phyloP scores from a whole-genome alignment of 208 protist species.

The Naegleria fowleri region DNA sequence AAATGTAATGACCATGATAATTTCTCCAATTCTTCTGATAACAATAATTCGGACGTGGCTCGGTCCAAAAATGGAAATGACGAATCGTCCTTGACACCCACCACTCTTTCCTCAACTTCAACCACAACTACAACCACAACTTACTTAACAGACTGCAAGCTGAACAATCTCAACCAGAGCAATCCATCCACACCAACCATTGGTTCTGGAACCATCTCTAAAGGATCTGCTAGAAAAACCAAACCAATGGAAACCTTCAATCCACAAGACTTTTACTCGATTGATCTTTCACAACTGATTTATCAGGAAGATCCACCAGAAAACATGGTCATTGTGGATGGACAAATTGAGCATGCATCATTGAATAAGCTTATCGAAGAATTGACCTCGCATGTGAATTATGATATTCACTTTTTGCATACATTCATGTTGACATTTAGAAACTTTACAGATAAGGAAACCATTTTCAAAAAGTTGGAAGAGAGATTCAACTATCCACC shows the following conservation, averaged over 20 bases:
- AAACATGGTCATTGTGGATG: neutral
- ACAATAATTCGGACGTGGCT: neutral
- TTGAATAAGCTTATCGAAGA: constrained; percentile 24
- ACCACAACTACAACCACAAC: too few species aligned
- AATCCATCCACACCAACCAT: neutral
- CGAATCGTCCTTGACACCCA: too few species aligned
- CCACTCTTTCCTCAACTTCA: too few species aligned
- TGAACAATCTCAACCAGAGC: neutral
- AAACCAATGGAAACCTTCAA: neutral
- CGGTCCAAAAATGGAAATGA: too few species aligned
- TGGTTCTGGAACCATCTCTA: neutral
- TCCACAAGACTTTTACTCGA: neutral
- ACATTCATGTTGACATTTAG: constrained; percentile 28
- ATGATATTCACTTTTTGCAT: constrained; percentile 23
- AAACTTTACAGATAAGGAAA: neutral
- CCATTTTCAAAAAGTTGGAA: neutral
- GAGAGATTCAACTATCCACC: constrained; percentile 15
- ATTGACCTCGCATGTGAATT: neutral
- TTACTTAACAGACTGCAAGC: too few species aligned
- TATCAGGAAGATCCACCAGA: neutral
- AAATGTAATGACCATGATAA: too few species aligned
- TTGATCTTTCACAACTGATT: neutral
- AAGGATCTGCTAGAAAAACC: neutral
- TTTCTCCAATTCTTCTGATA: neutral
- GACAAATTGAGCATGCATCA: neutral